Base-by-base conservation (phyloP, 2,329 filamentous ascomycete genomes). In the Aspergillus persii region DNA sequence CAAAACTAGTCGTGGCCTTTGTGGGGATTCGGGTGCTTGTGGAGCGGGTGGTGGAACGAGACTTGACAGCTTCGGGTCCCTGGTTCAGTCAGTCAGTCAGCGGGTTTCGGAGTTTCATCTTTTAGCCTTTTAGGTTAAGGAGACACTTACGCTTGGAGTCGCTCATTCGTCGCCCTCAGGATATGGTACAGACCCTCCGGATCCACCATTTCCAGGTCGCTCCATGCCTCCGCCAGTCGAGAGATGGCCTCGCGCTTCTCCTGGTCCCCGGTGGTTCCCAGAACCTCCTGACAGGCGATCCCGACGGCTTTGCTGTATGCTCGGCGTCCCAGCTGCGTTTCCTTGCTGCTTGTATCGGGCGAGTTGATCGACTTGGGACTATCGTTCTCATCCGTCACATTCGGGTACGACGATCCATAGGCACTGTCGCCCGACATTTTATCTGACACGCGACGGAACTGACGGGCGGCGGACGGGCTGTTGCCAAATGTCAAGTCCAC, bases 401-500 rank as follows among this genome's bases (percentile, higher is more conserved):
- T 64, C 8, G 68, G 63, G 33, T 67, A 66, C 48, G 68, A 71
- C 6, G 66, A 60, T 2, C 62, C 54, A 41, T 69, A 69, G 1
- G 65, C 62, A 18, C 65, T 56, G 29, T 71, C 68, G 11, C 54
- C 57, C 3, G 69, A 26, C 81, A 86, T 66, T 82, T 81, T 79
- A 68, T 91, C 90, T 0, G 93, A 95, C 0, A 96, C 92, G 27
- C 94, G 87, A 63, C 91, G 90, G 80, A 97, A 98, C 54, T 96
- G 88, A 56, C 93, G 89, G 65, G 96, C 91, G 15, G 93, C 96
- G 1, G 94, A 97, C 1, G 91, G 91, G 7, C 89, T 90, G 75
- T 98, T 98, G 54, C 94, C 95, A 76, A 96, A 98, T 5, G 89
- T 96, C 81, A 96, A 88, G 69, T 98, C 92, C 1, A 95, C 84